phyloP scores from a whole-genome alignment of 148 eudicot genomes.

The Heliosperma pusillum region DNA sequence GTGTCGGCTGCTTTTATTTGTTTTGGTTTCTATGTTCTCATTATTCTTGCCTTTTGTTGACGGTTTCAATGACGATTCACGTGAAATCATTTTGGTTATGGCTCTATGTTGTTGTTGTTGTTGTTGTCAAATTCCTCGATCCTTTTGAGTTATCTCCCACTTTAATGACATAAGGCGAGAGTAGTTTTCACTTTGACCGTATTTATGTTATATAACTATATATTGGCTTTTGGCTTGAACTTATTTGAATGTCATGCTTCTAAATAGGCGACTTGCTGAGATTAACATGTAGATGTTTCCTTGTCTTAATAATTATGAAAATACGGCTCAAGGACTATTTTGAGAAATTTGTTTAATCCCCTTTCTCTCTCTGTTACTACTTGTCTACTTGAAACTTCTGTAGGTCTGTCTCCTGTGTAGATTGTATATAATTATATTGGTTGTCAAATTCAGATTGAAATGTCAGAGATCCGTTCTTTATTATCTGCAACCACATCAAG shows the following conservation, averaged over 20 bases:
- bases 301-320: neutral
- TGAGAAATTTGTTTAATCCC: neutral
- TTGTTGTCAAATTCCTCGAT: neutral
- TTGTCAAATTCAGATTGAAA: constrained; percentile 61
- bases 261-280: neutral
- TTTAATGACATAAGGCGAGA: neutral
- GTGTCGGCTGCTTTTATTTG: neutral
- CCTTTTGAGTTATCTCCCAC: neutral
- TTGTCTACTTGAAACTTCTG: neutral
- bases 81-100: neutral
- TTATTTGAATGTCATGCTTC: neutral
- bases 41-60: neutral
- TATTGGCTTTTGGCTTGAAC: neutral
- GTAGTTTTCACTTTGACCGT: neutral
- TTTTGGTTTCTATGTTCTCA: neutral
- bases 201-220: neutral
- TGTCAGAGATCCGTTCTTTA: constrained; percentile 91
- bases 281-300: neutral
- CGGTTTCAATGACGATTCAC: neutral
- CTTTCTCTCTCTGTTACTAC: neutral
- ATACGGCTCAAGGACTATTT: neutral
- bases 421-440: neutral
- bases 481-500: constrained; percentile 66
- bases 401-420: neutral
- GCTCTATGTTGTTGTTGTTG: neutral